Conservation (phyloP, 108 stramenopile species). For the Discostella pseudostelligera region DNA sequence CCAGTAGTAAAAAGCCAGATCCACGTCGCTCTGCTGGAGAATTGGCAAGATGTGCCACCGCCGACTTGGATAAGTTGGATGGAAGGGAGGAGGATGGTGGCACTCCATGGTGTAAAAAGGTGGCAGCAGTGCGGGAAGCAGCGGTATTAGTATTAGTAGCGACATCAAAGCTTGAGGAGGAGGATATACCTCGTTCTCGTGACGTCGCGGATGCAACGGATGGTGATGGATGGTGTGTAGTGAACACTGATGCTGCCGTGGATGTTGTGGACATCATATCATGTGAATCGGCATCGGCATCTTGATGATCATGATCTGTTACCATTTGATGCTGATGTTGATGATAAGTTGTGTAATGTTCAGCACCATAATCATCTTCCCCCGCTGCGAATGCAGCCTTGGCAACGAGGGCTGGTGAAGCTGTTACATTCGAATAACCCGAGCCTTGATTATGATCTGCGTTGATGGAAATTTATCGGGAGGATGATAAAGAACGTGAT, state of each 20-base stretch:
- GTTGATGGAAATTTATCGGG: background rate
- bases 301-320: background rate
- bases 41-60: background rate
- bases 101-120: background rate
- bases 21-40: conserved; percentile 26
- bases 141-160: background rate
- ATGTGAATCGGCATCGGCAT: background rate
- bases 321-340: background rate
- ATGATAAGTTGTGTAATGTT: background rate
- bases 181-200: too few species aligned
- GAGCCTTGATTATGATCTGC: background rate
- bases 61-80: background rate
- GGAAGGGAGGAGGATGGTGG: background rate
- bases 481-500: background rate
- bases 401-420: background rate
- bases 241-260: too few species aligned
- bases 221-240: background rate
- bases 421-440: too few species aligned
- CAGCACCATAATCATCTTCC: too few species aligned
- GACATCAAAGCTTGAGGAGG: too few species aligned
- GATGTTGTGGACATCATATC: too few species aligned
- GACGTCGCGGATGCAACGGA: background rate
- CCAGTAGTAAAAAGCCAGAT: conserved; percentile 35
- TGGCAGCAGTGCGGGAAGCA: background rate
- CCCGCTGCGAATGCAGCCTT: too few species aligned